Evolutionary conservation across 1,139 yeast species (phyloP).

Genomic region (Debaryomyces fabryi): DNA sequence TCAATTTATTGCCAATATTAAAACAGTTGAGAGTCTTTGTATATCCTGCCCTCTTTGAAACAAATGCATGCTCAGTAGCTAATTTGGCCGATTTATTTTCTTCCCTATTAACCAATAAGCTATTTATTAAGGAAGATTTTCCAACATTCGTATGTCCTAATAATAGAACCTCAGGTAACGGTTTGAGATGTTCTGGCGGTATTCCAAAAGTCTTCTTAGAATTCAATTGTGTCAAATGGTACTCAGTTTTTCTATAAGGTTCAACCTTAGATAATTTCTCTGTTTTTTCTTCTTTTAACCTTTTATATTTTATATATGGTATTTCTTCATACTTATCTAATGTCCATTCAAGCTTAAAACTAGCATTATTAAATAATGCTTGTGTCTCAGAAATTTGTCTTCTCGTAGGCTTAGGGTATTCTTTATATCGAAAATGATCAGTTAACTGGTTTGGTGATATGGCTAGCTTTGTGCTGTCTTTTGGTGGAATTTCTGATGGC

Average conservation of each 20-base stretch:
- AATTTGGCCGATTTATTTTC: conserved; percentile 29
- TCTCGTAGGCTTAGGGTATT: conserved; percentile 19
- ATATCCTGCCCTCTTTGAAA: conserved; percentile 67
- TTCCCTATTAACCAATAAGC: conserved; percentile 38
- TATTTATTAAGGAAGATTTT: conserved; percentile 74
- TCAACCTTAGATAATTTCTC: conserved; percentile 19
- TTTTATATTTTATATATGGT: conserved; percentile 56
- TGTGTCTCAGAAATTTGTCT: conserved; percentile 20
- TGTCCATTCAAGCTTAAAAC: conserved; percentile 61
- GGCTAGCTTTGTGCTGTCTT: conserved; percentile 15
- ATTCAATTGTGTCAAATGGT: conserved; percentile 19
- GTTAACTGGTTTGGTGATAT: conserved; percentile 31
- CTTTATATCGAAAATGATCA: conserved; percentile 23
- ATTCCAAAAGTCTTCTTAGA: conserved; percentile 35
- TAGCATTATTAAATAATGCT: conserved; percentile 47
- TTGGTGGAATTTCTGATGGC: conserved; percentile 2
- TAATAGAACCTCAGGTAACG: conserved; percentile 68
- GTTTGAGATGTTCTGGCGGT: conserved; percentile 26
- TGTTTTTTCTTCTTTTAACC: conserved; percentile 24
- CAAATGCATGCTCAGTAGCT: conserved; percentile 50
- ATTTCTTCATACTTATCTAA: conserved; percentile 52
- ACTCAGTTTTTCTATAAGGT: conserved; percentile 23
- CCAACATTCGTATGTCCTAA: conserved; percentile 87
- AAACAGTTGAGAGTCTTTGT: conserved; percentile 79
- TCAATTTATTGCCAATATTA: conserved; percentile 61